Evolutionary conservation across 1,284 basidiomycete genomes (phyloP).

Genomic region (Boletus semigastroideus): DNA sequence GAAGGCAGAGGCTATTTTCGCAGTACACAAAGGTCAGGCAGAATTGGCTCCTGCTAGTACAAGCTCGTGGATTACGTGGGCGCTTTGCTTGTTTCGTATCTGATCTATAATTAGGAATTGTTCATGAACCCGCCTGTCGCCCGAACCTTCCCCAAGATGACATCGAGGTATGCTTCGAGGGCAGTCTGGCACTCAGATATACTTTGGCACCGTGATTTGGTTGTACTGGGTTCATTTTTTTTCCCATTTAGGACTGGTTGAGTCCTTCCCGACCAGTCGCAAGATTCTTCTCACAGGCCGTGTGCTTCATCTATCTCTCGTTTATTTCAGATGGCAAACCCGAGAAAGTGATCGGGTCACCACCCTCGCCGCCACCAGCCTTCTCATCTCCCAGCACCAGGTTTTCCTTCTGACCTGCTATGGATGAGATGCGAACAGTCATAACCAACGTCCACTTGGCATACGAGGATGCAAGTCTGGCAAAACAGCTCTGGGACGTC

Average conservation of each 20-base stretch:
- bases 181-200: conserved; percentile 30
- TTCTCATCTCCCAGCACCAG: not conserved
- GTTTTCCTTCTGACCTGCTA: not conserved
- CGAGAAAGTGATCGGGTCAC: not conserved
- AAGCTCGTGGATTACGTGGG: conserved; percentile 42
- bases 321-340: not conserved
- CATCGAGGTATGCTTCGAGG: conserved; percentile 45
- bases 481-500: conserved; percentile 18
- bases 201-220: conserved; percentile 13
- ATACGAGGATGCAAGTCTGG: conserved; percentile 15
- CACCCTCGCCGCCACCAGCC: no score
- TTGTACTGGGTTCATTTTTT: not conserved
- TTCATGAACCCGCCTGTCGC: conserved; percentile 48
- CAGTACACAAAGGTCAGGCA: conserved; percentile 25
- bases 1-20: conserved; percentile 36
- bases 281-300: not conserved
- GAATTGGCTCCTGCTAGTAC: conserved; percentile 26
- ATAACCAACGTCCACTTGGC: conserved; percentile 20
- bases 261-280: no score
- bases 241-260: no score
- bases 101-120: conserved; percentile 33
- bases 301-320: not conserved
- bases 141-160: conserved; percentile 42
- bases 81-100: not conserved
- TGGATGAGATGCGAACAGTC: conserved; percentile 5